These are phyloP conservation scores for Clonostachys rosea DNA, from an alignment of 2,329 filamentous ascomycete species.

Conservation along the genomic window DNA sequence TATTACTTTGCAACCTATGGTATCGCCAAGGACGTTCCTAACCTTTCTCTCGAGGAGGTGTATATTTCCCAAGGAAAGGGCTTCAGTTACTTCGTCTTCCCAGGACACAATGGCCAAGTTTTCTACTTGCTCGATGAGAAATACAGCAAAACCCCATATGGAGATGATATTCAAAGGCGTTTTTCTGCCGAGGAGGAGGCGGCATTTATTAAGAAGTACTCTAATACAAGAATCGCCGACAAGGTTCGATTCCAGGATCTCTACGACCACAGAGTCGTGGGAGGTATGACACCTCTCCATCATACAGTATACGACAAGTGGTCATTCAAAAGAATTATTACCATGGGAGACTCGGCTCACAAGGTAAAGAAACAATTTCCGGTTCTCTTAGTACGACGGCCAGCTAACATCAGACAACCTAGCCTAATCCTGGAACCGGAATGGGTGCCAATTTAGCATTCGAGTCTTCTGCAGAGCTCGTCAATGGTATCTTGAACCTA, in stretches of 20 bases:
- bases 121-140: not conserved
- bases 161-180: not conserved
- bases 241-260: slow-evolving; percentile 17
- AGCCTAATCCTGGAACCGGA: slow-evolving; percentile 13
- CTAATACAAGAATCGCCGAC: slow-evolving; percentile 11
- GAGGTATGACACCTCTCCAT: slow-evolving; percentile 20
- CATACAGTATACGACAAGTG: slow-evolving; percentile 23
- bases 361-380: slow-evolving; percentile 9
- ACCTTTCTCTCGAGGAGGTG: not conserved
- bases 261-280: slow-evolving; percentile 13
- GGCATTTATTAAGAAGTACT: slow-evolving; percentile 15
- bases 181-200: not conserved
- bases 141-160: not conserved
- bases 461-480: slow-evolving; percentile 5
- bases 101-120: not conserved
- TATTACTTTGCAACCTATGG: slow-evolving; percentile 28
- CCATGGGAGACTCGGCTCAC: slow-evolving; percentile 22
- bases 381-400: too few relatives aligned
- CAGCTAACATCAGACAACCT: too few relatives aligned
- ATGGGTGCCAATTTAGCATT: slow-evolving; percentile 17
- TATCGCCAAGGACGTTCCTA: slow-evolving; percentile 20
- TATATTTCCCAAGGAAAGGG: not conserved
- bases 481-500: slow-evolving; percentile 1
- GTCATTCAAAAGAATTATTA: slow-evolving; percentile 20
- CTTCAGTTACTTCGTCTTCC: not conserved